Evolutionary conservation across 345 rosid species (phyloP).

Genomic region (Camelina hispida): DNA sequence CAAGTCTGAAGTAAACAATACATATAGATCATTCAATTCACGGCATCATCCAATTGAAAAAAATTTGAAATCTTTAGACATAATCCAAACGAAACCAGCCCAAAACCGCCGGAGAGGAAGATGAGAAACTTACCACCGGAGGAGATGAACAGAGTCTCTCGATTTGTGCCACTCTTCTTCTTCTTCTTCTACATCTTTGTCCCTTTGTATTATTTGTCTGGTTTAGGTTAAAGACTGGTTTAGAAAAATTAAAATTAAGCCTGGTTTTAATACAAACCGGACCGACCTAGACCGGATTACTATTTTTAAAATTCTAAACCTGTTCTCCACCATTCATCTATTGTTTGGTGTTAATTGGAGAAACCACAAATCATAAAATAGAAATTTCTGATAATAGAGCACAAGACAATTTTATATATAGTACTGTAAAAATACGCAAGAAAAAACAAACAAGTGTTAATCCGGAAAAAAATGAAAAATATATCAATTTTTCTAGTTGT

Average conservation of each 20-base stretch:
- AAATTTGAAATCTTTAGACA: not conserved
- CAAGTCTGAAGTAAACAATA: conserved; percentile 1
- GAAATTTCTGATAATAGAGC: conserved; percentile 7
- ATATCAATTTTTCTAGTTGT: too few species aligned
- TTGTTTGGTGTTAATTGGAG: not conserved
- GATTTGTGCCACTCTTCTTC: not conserved
- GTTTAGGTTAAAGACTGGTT: not conserved
- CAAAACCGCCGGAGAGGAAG: conserved; percentile 3
- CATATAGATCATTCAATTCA: not conserved
- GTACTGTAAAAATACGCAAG: too few species aligned
- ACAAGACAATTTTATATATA: too few species aligned
- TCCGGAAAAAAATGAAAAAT: too few species aligned
- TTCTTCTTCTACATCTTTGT: not conserved
- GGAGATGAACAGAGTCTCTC: conserved; percentile 32
- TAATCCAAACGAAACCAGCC: not conserved
- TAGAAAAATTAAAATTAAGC: too few species aligned
- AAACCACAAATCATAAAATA: not conserved
- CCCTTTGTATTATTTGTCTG: not conserved
- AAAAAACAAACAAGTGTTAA: too few species aligned
- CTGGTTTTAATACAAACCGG: not conserved
- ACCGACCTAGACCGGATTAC: not conserved
- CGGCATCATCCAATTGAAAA: not conserved
- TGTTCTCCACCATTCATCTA: not conserved
- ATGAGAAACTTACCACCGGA: conserved; percentile 36
- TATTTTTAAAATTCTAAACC: too few species aligned